These are phyloP conservation scores for Prunus padus DNA, from an alignment of 306 rosid genomes.

Conservation along the genomic window DNA sequence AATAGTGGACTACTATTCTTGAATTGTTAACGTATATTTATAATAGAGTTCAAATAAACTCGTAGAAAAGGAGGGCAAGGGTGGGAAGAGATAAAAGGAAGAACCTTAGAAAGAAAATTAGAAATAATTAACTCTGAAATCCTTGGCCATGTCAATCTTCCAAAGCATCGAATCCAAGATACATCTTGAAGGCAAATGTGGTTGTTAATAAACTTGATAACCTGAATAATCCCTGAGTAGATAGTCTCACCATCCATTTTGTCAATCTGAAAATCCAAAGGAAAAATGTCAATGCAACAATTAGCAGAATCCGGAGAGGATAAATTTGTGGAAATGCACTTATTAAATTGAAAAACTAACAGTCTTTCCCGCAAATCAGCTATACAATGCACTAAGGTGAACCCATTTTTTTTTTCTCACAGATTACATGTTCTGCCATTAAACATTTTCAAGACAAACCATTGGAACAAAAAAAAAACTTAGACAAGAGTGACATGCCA, in stretches of 20 bases:
- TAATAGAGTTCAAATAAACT: neutral
- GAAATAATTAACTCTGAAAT: slow-evolving; percentile 87
- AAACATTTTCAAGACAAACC: neutral
- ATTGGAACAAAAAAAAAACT: neutral
- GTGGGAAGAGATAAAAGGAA: slow-evolving; percentile 1
- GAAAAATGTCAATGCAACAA: slow-evolving; percentile 16
- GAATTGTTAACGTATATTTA: neutral
- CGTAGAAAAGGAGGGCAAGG: neutral
- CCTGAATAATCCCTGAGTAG: slow-evolving; percentile 59
- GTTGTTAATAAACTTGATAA: slow-evolving; percentile 57
- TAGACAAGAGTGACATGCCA: slow-evolving; percentile 6
- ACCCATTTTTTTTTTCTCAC: neutral
- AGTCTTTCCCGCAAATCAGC: neutral
- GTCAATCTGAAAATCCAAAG: slow-evolving; percentile 52
- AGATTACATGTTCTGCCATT: neutral
- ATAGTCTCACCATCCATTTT: slow-evolving; percentile 57
- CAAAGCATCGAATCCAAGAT: slow-evolving; percentile 75
- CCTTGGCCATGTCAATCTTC: slow-evolving; percentile 90
- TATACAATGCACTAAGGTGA: neutral
- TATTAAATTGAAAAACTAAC: neutral
- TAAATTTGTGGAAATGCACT: neutral
- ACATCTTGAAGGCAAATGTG: slow-evolving; percentile 62
- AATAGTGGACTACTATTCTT: neutral
- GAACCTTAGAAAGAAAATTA: slow-evolving; percentile 86
- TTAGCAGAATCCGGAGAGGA: neutral